Base-by-base conservation (phyloP, 1,139 yeast genomes). In the Candida freyschussii region DNA sequence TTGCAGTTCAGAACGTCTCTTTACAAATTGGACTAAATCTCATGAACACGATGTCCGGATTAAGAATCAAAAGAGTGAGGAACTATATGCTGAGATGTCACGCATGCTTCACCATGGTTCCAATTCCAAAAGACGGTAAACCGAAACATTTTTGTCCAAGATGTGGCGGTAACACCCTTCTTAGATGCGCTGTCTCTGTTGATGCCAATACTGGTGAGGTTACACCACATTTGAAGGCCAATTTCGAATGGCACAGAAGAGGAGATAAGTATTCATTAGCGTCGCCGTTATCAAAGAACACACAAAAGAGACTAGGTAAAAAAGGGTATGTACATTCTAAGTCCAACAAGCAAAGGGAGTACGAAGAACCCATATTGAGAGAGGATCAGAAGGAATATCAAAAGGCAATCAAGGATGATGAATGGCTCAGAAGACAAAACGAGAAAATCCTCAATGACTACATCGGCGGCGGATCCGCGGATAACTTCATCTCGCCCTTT, bases 11-110 rank as follows among this genome's bases (percentile, higher is more conserved):
- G 57, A 91, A 91, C 58, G 96, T 89, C 9, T 75, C 96, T 1
- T 69, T 93, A 63, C 97, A 91, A 59, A 70, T 93, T 51, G 96
- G 96, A 7, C 61, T 91, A 33, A 81, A 84, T 45, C 67, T 91
- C 46, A 81, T 93, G 75, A 89, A 89, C 57, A 72, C 85, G 20
- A 72, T 77, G 64, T 78, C 91, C 2, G 98, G 98, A 16, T 67
- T 78, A 45, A 87, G 81, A 52, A 87, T 91, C 60, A 81, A 75
- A 48, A 75, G 85, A 56, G 84, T 91, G 30, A 75, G 95, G 58
- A 86, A 82, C 59, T 87, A 85, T 58, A 89, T 89, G 96, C 72
- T 85, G 53, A 72, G 99, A 59, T 91, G 99, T 58, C 96, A 91
- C 58, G 99, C 96, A 1, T 91, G 99, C 61, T 93, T 91, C 73